Conservation (phyloP, 371 early-diverging fungal species). For the Rhizomucor pusillus region DNA sequence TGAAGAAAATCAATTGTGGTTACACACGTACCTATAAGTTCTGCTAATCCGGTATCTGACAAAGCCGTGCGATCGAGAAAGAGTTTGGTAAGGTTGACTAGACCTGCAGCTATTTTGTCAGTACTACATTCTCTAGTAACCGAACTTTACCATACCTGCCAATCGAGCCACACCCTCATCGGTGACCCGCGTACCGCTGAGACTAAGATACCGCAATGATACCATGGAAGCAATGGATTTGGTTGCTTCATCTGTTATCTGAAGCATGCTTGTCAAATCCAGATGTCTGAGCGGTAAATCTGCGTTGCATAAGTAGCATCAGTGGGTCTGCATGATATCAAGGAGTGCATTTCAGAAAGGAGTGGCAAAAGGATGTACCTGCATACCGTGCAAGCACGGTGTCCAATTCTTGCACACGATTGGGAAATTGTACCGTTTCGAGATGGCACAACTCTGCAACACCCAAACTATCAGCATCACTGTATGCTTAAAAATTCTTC, state of each 20-base stretch:
- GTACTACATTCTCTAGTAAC: not conserved
- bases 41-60: conserved; percentile 28
- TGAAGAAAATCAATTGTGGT: too few species aligned
- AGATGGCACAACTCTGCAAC: conserved; percentile 23
- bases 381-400: conserved; percentile 25
- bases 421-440: conserved; percentile 34
- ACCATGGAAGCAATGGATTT: conserved; percentile 29
- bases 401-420: conserved; percentile 35
- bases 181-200: conserved; percentile 39
- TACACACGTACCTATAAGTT: conserved; percentile 11
- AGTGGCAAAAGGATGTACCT: conserved; percentile 14
- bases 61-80: conserved; percentile 35
- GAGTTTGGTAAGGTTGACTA: conserved; percentile 31
- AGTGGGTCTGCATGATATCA: too few species aligned
- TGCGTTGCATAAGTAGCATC: conserved; percentile 6
- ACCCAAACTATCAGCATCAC: not conserved
- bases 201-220: conserved; percentile 26
- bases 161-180: conserved; percentile 27
- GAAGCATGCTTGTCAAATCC: conserved; percentile 30
- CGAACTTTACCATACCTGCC: conserved; percentile 17
- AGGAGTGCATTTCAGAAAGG: not conserved
- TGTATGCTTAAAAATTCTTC: not conserved
- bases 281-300: conserved; percentile 30
- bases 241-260: conserved; percentile 35
- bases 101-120: conserved; percentile 10